These are phyloP conservation scores for Arabidopsis hybrid DNA, from an alignment of 441 rosid species.

Conservation along the genomic window DNA sequence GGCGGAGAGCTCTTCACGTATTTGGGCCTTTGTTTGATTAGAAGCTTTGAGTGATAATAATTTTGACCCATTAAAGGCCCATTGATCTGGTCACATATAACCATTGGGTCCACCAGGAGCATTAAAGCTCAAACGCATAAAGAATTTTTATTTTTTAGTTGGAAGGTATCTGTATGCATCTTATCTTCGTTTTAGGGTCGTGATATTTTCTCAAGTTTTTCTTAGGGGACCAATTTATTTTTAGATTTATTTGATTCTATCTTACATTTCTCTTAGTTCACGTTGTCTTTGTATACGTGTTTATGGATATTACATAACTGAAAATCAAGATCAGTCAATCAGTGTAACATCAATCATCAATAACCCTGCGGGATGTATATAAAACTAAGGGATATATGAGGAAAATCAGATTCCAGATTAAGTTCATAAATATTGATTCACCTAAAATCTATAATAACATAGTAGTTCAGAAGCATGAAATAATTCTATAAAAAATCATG, in stretches of 20 bases:
- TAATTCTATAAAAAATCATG: too few relatives aligned
- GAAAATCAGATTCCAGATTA: background rate
- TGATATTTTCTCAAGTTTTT: background rate
- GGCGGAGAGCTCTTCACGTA: constrained; percentile 14
- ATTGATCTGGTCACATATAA: background rate
- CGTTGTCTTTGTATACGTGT: constrained; percentile 1
- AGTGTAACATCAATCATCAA: background rate
- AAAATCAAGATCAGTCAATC: constrained; percentile 23
- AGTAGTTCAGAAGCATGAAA: too few relatives aligned
- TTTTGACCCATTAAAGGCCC: background rate
- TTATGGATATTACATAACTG: constrained; percentile 21
- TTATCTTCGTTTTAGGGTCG: constrained; percentile 43
- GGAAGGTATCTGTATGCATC: constrained; percentile 19
- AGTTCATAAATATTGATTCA: background rate
- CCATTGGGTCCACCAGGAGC: constrained; percentile 20
- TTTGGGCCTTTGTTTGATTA: background rate
- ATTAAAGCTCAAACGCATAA: background rate
- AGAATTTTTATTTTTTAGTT: background rate
- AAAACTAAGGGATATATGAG: background rate
- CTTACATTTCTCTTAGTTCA: constrained; percentile 2
- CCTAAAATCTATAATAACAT: too few relatives aligned
- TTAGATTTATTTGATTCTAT: constrained; percentile 34
- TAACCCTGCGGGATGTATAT: background rate
- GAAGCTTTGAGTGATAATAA: background rate
- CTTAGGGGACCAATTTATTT: constrained; percentile 10